Evolutionary conservation across 495 filamentous ascomycete species (phyloP), one percentile per base, ranked within the genome.

Genomic region (Penicillium angulare): DNA sequence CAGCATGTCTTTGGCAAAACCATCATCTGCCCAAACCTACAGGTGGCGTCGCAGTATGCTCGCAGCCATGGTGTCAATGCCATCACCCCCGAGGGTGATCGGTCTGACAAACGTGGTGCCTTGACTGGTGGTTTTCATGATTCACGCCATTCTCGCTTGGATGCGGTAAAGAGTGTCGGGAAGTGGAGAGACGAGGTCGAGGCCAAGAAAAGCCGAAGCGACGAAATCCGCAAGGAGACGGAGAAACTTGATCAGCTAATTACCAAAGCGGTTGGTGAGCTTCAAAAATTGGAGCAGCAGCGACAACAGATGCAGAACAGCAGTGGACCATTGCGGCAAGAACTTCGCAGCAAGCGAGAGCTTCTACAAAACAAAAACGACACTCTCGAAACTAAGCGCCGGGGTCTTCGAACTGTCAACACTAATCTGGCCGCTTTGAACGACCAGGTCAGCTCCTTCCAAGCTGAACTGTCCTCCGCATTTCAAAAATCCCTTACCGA

Each of bases 1-100:
- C 82, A 86, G 58, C 90, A 96, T 56, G 88, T 97, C 5, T 97
- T 99, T 72, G 93, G 92, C 17, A 93, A 91, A 59, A 95, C 91
- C 2, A 89, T 97, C 46, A 85, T 99, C 53, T 97, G 95, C 56
- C 91, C 91, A 3, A 92, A 88, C 60, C 73, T 99, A 13, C 78
- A 86, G 35, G 80, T 96, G 45, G 90, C 89, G 6, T 81, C 87
- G 7, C 88, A 95, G 60, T 97, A 96, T 61, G 89, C 93, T 9
- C 81, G 92, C 55, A 92, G 84, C 49, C 91, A 97, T 52, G 87
- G 86, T 23, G 85, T 97, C 31, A 91, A 86, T 59, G 92, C 90
- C 18, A 95, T 97, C 50, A 99, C 93, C 0, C 88, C 89, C 7
- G 90, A 96, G 16, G 93, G 93, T 60, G 93, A 99, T 68, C 86